Evolutionary conservation across 345 rosid genomes (phyloP), one percentile per base, ranked within the genome.

Genomic region (Salix purpurea): DNA sequence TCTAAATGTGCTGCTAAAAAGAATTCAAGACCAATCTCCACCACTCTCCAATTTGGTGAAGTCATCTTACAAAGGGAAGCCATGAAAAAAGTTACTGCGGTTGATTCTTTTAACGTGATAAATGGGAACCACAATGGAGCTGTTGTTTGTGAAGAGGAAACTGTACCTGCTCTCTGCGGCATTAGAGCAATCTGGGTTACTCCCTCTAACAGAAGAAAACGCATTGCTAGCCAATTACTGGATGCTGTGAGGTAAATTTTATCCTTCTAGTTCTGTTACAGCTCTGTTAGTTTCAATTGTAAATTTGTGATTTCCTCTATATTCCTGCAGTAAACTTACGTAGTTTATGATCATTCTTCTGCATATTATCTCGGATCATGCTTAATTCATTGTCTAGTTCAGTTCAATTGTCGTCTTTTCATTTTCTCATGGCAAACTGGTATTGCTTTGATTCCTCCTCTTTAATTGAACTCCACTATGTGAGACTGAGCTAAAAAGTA

Each of bases 131-230:
- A 80, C n/a, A 73, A 60, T 69, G 89, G 91, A 77, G 88, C 89
- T 19, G 79, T 85, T 69, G 74, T 84, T 36, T 91, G 91, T 75
- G 90, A 88, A 74, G 85, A 88, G 67, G 87, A 83, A 83, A 84
- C 89, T 44, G 82, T 83, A 76, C 75, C 84, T 0, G 93, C 89
- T 80, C 65, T 85, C 21, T 96, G 97, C 61, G 98, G 99, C 73
- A 76, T 96, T 39, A 85, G 99, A 86, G 99, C 94, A 5, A 83
- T 93, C 58, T 93, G 99, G 99, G 94, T 93, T 69, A 79, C 93
- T 73, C 96, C 97, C 46, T 85, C 87, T 58, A 90, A 91, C 81
- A 87, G 98, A 86, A 89, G 93, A 83, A 91, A 88, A 82, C 86
- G 86, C 73, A 79, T 93, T 71, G 99, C 98, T 6, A 89, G 84